These are phyloP conservation scores for Fusarium sp. DNA, from an alignment of 2,329 filamentous ascomycete genomes.

Conservation along the genomic window DNA sequence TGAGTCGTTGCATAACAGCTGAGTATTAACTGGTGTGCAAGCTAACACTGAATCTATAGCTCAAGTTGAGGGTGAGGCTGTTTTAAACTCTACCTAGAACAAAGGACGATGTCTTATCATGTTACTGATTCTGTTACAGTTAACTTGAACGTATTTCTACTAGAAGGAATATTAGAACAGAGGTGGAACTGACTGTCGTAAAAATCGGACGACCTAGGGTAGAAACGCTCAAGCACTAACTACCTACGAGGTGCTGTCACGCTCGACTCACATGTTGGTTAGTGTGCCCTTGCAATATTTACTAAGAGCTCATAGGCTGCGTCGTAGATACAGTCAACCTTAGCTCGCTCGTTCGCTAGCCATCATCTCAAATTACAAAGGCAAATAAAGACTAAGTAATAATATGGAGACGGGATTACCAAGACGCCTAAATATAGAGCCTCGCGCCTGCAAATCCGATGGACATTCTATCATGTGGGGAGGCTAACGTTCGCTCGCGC, in stretches of 20 bases:
- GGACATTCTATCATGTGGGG: neutral
- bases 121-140: neutral
- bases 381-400: neutral
- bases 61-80: neutral
- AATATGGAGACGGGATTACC: neutral
- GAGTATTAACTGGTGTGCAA: neutral
- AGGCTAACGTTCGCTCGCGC: neutral
- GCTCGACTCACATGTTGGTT: neutral
- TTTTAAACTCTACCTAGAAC: neutral
- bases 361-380: neutral
- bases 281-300: neutral
- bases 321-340: neutral
- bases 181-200: neutral
- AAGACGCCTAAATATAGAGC: neutral
- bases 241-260: neutral
- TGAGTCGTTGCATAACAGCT: neutral
- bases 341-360: neutral
- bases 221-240: neutral
- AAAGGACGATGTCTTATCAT: neutral
- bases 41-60: neutral
- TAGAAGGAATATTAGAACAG: neutral
- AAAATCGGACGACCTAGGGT: neutral
- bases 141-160: neutral
- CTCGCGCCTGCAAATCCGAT: neutral
- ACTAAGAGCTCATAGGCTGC: neutral